Evolutionary conservation across 2,329 filamentous ascomycete species (phyloP), one percentile per base, ranked within the genome.

Genomic region (Harringtonia lauricola): DNA sequence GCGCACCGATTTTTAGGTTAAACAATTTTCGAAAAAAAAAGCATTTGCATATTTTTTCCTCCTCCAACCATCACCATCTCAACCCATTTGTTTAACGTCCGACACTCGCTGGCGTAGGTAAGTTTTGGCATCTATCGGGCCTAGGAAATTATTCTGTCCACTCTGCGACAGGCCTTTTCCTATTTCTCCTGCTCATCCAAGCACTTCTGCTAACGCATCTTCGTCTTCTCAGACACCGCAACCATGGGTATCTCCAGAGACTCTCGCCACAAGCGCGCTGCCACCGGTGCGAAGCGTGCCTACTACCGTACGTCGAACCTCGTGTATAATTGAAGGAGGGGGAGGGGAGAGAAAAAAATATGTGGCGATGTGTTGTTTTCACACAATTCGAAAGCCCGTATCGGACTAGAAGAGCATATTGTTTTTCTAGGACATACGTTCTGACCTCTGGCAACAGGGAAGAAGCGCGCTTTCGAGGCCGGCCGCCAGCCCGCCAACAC

Each of bases 211-310:
- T 24, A 21, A 34, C 42, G 26, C 43, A 26, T 34, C 18, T 22
- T 41, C 22, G 31, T 26, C 28, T 45, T 55, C 60, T 55, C 68
- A 82, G 76, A 76, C 74, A 76, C 74, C 73, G 81, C 81, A 84
- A 86, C 82, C 76, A 90, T 90, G 85, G 86, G 92, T 98, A 96
- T 98, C 78, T 95, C 90, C 74, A 86, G 92, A 78, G 90, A 96
- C 77, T 95, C 88, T 71, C 88, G 92, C 78, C 92, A 98, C 83
- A 98, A 98, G 86, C 89, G 92, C 76, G 89, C 88, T 73, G 89
- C 90, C 71, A 86, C 94, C 70, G 94, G 92, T 80, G 92, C 94
- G 66, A 98, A 98, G 85, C 83, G 85, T 70, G 78, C 85, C 74
- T 84, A 82, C 75, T 92, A 90, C 81, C 81, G 86, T 82, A 74